Conservation (phyloP, 1,284 basidiomycete species). For the Boletus smithii region DNA sequence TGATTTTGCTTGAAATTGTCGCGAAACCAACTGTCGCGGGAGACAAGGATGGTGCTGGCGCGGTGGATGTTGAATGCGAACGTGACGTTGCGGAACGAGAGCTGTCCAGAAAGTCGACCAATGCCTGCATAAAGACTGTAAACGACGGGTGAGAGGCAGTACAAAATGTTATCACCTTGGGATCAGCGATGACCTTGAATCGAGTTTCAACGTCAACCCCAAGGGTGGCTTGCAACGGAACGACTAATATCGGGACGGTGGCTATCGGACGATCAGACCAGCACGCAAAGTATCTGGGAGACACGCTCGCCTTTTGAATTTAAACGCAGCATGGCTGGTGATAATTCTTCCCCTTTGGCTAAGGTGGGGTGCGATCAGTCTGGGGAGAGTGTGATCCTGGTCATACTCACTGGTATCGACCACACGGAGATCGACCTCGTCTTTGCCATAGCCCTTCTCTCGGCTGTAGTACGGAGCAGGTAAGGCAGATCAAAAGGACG, state of each 20-base stretch:
- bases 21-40: slow-evolving; percentile 79
- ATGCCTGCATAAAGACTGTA: slow-evolving; percentile 46
- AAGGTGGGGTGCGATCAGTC: slow-evolving; percentile 1
- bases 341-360: slow-evolving; percentile 70
- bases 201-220: slow-evolving; percentile 70
- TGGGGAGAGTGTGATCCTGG: background rate
- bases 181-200: slow-evolving; percentile 78
- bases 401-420: slow-evolving; percentile 54
- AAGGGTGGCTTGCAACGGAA: slow-evolving; percentile 74
- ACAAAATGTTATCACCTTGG: slow-evolving; percentile 48
- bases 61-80: slow-evolving; percentile 62
- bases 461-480: slow-evolving; percentile 39
- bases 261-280: slow-evolving; percentile 39
- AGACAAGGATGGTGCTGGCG: slow-evolving; percentile 73
- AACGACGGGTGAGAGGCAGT: background rate
- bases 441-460: slow-evolving; percentile 70
- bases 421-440: slow-evolving; percentile 61
- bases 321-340: slow-evolving; percentile 65
- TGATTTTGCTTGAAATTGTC: slow-evolving; percentile 55
- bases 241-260: slow-evolving; percentile 82
- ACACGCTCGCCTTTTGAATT: slow-evolving; percentile 63
- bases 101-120: slow-evolving; percentile 80
- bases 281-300: background rate
- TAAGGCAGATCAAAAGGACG: background rate
- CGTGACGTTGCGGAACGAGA: slow-evolving; percentile 65